phyloP scores from a whole-genome alignment of 2,329 filamentous ascomycete species.

The Bertia moriformis region DNA sequence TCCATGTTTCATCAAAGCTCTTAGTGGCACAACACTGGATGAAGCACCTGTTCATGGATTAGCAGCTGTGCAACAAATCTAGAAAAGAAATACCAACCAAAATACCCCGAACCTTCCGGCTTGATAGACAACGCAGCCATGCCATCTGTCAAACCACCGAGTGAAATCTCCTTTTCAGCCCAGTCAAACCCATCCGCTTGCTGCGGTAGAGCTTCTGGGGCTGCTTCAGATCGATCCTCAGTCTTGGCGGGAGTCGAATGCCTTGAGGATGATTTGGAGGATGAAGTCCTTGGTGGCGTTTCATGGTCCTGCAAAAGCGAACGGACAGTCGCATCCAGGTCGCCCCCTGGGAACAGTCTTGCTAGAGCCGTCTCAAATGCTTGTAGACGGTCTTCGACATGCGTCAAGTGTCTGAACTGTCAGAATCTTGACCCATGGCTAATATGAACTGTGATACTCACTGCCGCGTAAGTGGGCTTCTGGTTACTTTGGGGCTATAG shows the following conservation, averaged over 20 bases:
- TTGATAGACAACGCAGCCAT: conserved; percentile 20
- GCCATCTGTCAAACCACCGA: conserved; percentile 15
- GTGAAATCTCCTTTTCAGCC: conserved; percentile 11
- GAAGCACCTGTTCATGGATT: conserved; percentile 14
- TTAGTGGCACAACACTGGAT: conserved; percentile 11
- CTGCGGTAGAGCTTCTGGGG: conserved; percentile 13
- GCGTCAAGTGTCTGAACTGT: conserved; percentile 16
- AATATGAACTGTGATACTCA: conserved; percentile 9
- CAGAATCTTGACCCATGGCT: conserved; percentile 1
- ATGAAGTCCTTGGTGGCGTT: conserved; percentile 11
- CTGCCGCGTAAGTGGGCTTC: conserved; percentile 23
- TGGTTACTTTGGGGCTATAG: conserved; percentile 22
- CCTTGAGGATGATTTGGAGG: conserved; percentile 19
- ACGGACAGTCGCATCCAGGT: conserved; percentile 12
- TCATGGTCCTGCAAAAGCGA: conserved; percentile 20
- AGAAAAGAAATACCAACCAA: too few relatives aligned
- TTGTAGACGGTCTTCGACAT: conserved; percentile 20
- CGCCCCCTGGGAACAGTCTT: conserved; percentile 19
- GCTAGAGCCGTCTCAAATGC: conserved; percentile 19
- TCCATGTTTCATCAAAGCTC: conserved; percentile 10
- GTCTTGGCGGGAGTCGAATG: conserved; percentile 18
- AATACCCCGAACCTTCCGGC: conserved; percentile 16
- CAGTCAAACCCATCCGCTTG: conserved; percentile 16
- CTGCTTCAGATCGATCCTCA: conserved; percentile 16
- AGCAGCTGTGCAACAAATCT: conserved; percentile 6